Conservation (phyloP, 2,329 filamentous ascomycete species). For the Emergomyces orientalis region DNA sequence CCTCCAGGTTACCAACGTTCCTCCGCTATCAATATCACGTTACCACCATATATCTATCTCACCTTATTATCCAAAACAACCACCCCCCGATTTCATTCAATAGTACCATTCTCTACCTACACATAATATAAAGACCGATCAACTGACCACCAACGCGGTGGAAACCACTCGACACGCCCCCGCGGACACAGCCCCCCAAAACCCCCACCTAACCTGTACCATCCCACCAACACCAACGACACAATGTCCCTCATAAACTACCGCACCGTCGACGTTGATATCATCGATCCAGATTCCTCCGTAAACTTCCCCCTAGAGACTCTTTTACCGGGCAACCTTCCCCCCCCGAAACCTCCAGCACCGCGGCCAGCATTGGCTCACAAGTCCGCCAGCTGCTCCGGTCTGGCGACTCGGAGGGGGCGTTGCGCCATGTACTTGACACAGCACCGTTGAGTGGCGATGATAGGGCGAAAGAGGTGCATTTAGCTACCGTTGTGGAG, state of each 20-base stretch:
- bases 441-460: slow-evolving; percentile 60
- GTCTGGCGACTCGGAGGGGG: slow-evolving; percentile 79
- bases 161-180: background rate
- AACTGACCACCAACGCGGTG: background rate
- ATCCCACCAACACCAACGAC: slow-evolving; percentile 7
- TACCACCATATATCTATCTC: background rate
- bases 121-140: background rate
- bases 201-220: background rate
- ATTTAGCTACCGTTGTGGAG: slow-evolving; percentile 80
- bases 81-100: background rate
- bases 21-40: background rate
- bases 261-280: slow-evolving; percentile 91
- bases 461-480: slow-evolving; percentile 60
- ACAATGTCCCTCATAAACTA: slow-evolving; percentile 48
- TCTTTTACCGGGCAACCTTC: slow-evolving; percentile 62
- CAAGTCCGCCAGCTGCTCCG: slow-evolving; percentile 83
- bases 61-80: background rate
- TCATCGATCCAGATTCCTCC: slow-evolving; percentile 78
- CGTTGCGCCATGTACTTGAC: slow-evolving; percentile 73
- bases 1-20: background rate
- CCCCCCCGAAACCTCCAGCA: slow-evolving; percentile 62
- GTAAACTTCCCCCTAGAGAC: slow-evolving; percentile 84
- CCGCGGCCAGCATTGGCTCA: slow-evolving; percentile 65
- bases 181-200: background rate
- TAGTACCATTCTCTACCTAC: background rate